Base-by-base conservation (phyloP, 2,329 filamentous ascomycete genomes). In the Pseudopyrenochaeta lycopersici region DNA sequence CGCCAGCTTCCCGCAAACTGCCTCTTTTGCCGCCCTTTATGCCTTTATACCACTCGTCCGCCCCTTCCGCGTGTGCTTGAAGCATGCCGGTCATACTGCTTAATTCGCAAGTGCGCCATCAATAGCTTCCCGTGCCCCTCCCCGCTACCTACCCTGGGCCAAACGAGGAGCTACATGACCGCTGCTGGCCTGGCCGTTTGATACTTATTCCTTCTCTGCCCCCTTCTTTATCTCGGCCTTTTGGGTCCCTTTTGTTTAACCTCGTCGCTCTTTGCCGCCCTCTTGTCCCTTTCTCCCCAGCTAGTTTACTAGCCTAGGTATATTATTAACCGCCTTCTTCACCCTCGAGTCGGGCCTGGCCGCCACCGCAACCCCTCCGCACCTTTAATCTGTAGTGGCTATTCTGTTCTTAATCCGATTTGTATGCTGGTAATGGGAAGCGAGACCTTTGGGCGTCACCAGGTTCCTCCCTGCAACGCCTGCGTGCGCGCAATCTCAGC, bases 171-270 rank as follows among this genome's bases (percentile, higher is more conserved):
- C 11, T 63, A 63, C 60, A 61, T 55, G 63, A 61, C 55, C 52
- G 46, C 57, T 53, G 58, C 50, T 46, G 38, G 38, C 58, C 55
- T 46, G 47, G 51, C 43, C 52, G 60, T 70, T 68, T 67, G 62
- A 68, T 69, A 71, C 66, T 60, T 67, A 67, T 68, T 69, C 68
- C 54, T 58, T 50, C 56, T 52, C 52, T 49, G 57, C 54, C 60
- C 23, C 52, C 57, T 46, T 52, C 53, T 54, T 54, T 63, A 52
- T 56, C 52, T 54, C 46, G n/a, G 23, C 29, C 23, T 15, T 29
- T 46, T 49, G 38, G 51, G 52, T 62, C 63, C 42, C 60, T 49
- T 46, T 46, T 54, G 64, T 62, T 69, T 61, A 56, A 50, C 54
- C 47, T 60, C 49, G 67, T 64, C 64, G 46, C 58, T 69, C 66